A percentile compares a stretch with the other conserved stretches of the same genome.
These are phyloP conservation scores for Yamadazyma sp. DNA, from an alignment of 1,139 yeast genomes.

Conservation along the genomic window DNA sequence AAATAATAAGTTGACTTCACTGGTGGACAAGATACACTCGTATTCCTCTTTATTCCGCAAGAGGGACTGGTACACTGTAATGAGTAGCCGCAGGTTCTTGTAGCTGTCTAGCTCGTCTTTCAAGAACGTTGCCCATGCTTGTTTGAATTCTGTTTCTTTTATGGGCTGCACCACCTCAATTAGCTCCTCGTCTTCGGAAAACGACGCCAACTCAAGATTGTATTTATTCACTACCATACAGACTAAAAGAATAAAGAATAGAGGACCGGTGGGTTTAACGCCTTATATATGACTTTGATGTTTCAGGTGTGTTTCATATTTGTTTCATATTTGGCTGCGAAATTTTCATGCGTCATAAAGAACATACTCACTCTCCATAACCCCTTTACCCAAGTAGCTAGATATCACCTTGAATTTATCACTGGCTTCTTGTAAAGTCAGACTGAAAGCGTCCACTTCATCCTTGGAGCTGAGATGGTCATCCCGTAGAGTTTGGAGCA, in stretches of 20 bases:
- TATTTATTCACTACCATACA: no score
- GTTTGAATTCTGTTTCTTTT: neutral
- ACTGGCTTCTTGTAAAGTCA: constrained; percentile 55
- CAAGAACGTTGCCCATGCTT: constrained; percentile 11
- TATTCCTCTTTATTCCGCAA: constrained; percentile 12
- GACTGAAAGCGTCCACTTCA: constrained; percentile 61
- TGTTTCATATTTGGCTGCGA: constrained; percentile 2
- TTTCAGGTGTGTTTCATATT: constrained; percentile 17
- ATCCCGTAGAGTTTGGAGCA: constrained; percentile 55
- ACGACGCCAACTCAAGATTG: no score
- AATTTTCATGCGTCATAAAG: constrained; percentile 10
- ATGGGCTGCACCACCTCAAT: neutral
- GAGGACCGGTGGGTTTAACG: no score
- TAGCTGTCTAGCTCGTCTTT: constrained; percentile 17
- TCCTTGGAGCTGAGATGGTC: constrained; percentile 64
- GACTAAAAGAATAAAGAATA: no score
- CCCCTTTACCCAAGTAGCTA: constrained; percentile 87
- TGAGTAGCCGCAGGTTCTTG: constrained; percentile 8
- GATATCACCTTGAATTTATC: constrained; percentile 75
- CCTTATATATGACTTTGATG: constrained; percentile 7
- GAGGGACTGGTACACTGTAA: constrained; percentile 13
- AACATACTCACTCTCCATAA: constrained; percentile 52
- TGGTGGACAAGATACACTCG: constrained; percentile 12
- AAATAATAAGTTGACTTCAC: constrained; percentile 17
- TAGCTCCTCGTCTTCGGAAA: neutral